Evolutionary conservation across 2,329 filamentous ascomycete genomes (phyloP).

Genomic region (Emericellopsis atlantica): DNA sequence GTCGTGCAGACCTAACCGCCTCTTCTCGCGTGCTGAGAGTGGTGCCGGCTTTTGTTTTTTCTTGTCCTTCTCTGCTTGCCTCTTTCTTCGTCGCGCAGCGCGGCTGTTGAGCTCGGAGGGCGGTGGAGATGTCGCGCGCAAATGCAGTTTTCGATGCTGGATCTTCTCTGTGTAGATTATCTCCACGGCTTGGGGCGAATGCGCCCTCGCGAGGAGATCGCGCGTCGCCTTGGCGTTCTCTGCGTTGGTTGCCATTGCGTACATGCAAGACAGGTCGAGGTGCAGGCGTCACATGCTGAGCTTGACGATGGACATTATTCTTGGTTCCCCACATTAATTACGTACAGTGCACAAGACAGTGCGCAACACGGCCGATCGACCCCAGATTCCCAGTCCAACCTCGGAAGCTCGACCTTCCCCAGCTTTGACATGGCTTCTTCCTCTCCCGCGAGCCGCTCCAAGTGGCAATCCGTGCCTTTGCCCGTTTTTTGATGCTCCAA

Average conservation of each 20-base stretch:
- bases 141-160: constrained; percentile 66
- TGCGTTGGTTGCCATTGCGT: not conserved
- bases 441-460: too few relatives aligned
- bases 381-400: too few relatives aligned
- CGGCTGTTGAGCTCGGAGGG: constrained; percentile 41
- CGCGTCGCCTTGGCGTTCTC: constrained; percentile 27
- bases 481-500: too few relatives aligned
- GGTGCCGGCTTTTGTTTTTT: constrained; percentile 47
- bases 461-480: too few relatives aligned
- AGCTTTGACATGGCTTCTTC: too few relatives aligned
- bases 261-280: not conserved
- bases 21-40: constrained; percentile 68
- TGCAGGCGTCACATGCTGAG: too few relatives aligned
- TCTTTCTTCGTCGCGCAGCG: constrained; percentile 38
- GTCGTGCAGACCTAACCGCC: constrained; percentile 59
- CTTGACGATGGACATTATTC: too few relatives aligned
- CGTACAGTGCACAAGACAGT: too few relatives aligned
- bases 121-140: constrained; percentile 62
- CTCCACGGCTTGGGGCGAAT: constrained; percentile 58
- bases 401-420: too few relatives aligned
- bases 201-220: constrained; percentile 62
- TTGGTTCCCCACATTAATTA: too few relatives aligned
- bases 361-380: too few relatives aligned
- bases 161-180: constrained; percentile 74
- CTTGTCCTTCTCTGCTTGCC: constrained; percentile 29